A percentile compares a stretch with the other conserved stretches of the same genome.
Evolutionary conservation across 2,329 filamentous ascomycete species (phyloP).

Genomic region (Proliferodiscus dingleyae): DNA sequence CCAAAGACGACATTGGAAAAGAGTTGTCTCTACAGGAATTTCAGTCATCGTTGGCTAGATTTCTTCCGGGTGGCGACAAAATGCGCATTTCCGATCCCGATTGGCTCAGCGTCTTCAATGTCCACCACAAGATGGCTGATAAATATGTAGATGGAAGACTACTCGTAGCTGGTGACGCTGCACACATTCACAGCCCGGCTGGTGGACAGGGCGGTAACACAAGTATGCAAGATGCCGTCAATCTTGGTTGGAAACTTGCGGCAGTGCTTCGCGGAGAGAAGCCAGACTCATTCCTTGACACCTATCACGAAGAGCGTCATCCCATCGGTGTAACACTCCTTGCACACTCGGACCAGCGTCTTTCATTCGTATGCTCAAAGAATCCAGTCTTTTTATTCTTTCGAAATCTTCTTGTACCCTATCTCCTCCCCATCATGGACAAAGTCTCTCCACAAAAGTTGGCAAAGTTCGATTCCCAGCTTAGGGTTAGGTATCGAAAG

Average conservation of each 20-base stretch:
- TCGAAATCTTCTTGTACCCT: conserved; percentile 38
- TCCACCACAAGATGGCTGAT: conserved; percentile 39
- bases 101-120: conserved; percentile 42
- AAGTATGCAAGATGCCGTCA: conserved; percentile 33
- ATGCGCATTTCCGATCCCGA: conserved; percentile 25
- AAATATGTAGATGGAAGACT: conserved; percentile 39
- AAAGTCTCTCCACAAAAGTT: conserved; percentile 20
- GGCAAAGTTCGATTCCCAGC: conserved; percentile 33
- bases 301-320: conserved; percentile 43
- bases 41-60: conserved; percentile 26
- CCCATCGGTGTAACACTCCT: conserved; percentile 41
- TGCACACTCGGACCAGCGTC: conserved; percentile 39
- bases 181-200: conserved; percentile 34
- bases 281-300: conserved; percentile 39
- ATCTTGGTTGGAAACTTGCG: conserved; percentile 35
- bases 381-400: conserved; percentile 34
- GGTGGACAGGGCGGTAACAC: conserved; percentile 38
- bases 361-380: conserved; percentile 35
- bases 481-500: conserved; percentile 39
- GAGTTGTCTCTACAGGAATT: conserved; percentile 33
- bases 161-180: conserved; percentile 34
- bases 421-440: conserved; percentile 34
- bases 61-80: conserved; percentile 24
- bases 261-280: conserved; percentile 33
- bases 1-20: too few species aligned